Evolutionary conservation across 306 rosid species (phyloP), one percentile per base, ranked within the genome.

Genomic region (Notholithocarpus densiflorus): DNA sequence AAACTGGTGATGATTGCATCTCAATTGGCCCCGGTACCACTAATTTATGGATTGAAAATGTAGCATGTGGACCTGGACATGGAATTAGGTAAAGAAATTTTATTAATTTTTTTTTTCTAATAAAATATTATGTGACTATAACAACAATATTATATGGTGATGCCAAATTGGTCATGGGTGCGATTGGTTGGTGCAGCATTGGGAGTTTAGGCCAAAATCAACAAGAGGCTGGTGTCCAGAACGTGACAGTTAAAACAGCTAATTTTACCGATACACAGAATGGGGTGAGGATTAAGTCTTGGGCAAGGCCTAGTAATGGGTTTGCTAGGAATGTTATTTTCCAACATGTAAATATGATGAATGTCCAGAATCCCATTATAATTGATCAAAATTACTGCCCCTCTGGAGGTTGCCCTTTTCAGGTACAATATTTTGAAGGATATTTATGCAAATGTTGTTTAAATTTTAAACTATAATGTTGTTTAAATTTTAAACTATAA

Each of bases 311-410:
- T 34, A 34, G 40, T 6, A 34, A 34, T 34, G 40, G 40, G 0
- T 34, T 34, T 34, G 40, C 40, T 1, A 34, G 6, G 40, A 6
- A 34, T 0, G 6, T 34, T 34, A 1, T 34, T 0, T 34, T 34
- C 40, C 8, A 34, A 34, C 40, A 34, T 34, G 40, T 0, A 5
- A 1, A 5, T 34, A 34, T 34, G 40, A 34, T 6, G 1, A 34
- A 34, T 34, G 40, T 34, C 40, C 9, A 6, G 2, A 34, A 34
- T 34, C 40, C 80, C 4, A 56, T 88, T 4, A 13, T 86, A 1
- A 83, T 90, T 0, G 94, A 90, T 71, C 92, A 88, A 86, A 78
- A 88, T 19, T 90, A 90, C 13, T 88, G 94, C 54, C 90, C 92
- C 1, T 27, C 29, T 2, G 2, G 2, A 9, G 69, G 57, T 20